Percentiles rank a stretch among this genome's conserved stretches.
phyloP scores from a whole-genome alignment of 257 asterid species.

The Solanum neorickii region DNA sequence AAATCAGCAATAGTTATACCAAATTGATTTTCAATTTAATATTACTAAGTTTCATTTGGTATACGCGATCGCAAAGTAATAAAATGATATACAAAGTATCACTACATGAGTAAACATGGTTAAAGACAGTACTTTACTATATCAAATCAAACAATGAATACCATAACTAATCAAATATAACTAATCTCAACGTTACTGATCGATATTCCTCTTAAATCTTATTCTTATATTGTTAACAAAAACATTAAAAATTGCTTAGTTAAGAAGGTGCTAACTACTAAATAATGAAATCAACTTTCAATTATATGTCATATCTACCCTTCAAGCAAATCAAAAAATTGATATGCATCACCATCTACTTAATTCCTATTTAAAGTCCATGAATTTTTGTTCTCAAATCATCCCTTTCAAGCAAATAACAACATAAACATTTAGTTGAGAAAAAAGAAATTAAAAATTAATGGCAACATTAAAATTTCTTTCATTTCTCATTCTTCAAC shows the following conservation, averaged over 20 bases:
- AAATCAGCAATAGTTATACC: background rate
- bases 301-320: background rate
- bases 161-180: too few relatives aligned
- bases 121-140: too few relatives aligned
- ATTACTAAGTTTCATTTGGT: too few relatives aligned
- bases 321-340: too few relatives aligned
- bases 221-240: background rate
- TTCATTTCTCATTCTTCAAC: slow-evolving; percentile 10
- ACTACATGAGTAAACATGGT: too few relatives aligned
- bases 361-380: background rate
- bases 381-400: background rate
- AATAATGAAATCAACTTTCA: background rate
- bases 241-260: background rate
- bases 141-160: too few relatives aligned
- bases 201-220: background rate
- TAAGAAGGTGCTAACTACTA: background rate
- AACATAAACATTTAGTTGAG: background rate
- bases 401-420: background rate
- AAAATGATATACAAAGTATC: background rate
- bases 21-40: background rate
- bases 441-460: background rate
- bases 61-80: too few relatives aligned
- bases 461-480: slow-evolving; percentile 21
- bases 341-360: too few relatives aligned
- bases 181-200: too few relatives aligned